Base-by-base conservation (phyloP, 1,139 yeast genomes). In the Kodamaea alishanica region DNA sequence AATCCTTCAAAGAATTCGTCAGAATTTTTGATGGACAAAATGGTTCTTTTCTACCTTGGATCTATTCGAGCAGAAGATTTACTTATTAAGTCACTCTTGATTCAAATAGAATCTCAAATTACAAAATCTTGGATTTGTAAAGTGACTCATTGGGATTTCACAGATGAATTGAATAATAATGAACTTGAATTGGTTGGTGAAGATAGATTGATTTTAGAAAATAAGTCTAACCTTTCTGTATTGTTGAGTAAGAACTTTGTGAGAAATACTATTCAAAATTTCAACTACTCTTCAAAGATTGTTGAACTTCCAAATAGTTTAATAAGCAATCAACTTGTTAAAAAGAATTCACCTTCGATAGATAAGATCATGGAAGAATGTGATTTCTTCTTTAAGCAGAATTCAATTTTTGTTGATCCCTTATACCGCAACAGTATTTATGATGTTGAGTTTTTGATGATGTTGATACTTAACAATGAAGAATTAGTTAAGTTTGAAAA, bases 141-240 rank as follows among this genome's bases (percentile, higher is more conserved):
- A 35, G 79, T 85, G 8, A 64, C 71, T 33, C 66, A 73, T 30
- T 87, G 95, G 95, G 89, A 84, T 37, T 73, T 83, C 37, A 56
- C 76, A 24, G 70, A 68, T 32, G 69, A 65, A 20, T 49, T 65
- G 32, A 57, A 60, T 7, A 63, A 59, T 30, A 63, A 60, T 9
- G 80, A 75, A 20, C 46, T 64, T 15, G 79, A 73, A 7, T 49
- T 70, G 26, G 61, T 70, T 10, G 75, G 74, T 2, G 70, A 59
- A 35, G 56, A 58, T 54, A 43, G 71, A 65, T 52, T 85, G 24
- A 64, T 84, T 35, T 61, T 65, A 12, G 66, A 67, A 35, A 73
- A 75, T 35, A 75, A 70, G 8, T 38, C 52, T 27, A 79, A 77
- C 1, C 60, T 81, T 24, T 71, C 75, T 4, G 73, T 87, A 3